Percentiles rank a stretch among this genome's conserved stretches.
Conservation (phyloP, 768 basidiomycete genomes). For the Krasilnikovozyma curviuscula region DNA sequence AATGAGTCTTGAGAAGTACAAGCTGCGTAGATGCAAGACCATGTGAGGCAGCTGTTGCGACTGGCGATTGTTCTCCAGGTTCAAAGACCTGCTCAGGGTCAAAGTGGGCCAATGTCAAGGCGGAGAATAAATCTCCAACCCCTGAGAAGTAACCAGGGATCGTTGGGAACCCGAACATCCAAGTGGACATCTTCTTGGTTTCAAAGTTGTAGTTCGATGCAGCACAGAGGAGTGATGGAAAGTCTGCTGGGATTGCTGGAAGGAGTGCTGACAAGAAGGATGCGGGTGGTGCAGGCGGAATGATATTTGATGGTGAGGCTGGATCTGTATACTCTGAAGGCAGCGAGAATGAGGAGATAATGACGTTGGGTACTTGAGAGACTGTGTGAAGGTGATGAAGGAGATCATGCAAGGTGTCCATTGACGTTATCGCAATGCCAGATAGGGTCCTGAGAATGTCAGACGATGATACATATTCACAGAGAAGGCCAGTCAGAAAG, state of each 20-base stretch:
- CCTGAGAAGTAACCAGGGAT: conserved; percentile 87
- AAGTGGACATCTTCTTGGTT: background rate
- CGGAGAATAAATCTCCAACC: conserved; percentile 90
- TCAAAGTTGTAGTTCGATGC: background rate
- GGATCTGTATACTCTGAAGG: too few species aligned
- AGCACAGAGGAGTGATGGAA: conserved; percentile 4
- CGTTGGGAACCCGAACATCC: conserved; percentile 48
- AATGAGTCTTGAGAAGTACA: conserved; percentile 9
- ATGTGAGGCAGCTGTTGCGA: conserved; percentile 1
- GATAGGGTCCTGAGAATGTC: conserved; percentile 46
- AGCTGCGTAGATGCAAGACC: conserved; percentile 9
- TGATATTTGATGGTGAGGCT: too few species aligned
- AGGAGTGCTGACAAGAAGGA: too few species aligned
- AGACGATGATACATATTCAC: background rate
- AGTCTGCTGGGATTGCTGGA: background rate
- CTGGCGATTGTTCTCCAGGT: background rate
- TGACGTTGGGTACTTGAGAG: conserved; percentile 62
- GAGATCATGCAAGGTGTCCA: conserved; percentile 46
- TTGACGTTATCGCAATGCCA: conserved; percentile 44
- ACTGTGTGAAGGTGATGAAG: conserved; percentile 54
- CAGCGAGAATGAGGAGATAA: conserved; percentile 80
- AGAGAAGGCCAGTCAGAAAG: background rate
- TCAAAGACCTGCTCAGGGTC: background rate
- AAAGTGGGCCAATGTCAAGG: conserved; percentile 70
- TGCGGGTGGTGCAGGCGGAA: too few species aligned